These are phyloP conservation scores for Thalia dealbata DNA, from an alignment of 176 grass and related monocot genomes.

Conservation along the genomic window DNA sequence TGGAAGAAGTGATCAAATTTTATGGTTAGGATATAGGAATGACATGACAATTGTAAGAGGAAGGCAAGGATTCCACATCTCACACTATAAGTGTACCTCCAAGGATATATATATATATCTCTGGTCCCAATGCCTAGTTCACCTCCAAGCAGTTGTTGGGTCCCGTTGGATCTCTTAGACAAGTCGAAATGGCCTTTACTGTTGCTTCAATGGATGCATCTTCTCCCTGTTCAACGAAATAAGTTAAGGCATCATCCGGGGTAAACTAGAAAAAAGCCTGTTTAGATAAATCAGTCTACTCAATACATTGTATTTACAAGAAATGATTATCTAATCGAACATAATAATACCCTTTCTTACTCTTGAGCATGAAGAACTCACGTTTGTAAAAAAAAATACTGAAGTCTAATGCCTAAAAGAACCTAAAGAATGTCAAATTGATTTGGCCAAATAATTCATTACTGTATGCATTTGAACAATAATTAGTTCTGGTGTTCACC, in stretches of 20 bases:
- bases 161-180: slow-evolving; percentile 53
- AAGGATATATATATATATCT: background rate
- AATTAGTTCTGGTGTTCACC: slow-evolving; percentile 23
- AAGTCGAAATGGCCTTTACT: slow-evolving; percentile 71
- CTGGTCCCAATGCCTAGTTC: slow-evolving; percentile 16
- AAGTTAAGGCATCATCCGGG: slow-evolving; percentile 3
- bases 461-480: background rate
- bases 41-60: background rate
- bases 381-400: no score
- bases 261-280: background rate
- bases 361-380: no score
- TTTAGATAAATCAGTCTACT: background rate
- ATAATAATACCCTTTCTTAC: no score
- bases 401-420: no score
- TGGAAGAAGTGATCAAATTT: background rate
- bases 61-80: background rate
- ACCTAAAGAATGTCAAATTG: no score
- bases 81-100: background rate
- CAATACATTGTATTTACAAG: background rate
- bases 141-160: slow-evolving; percentile 64
- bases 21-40: background rate
- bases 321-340: background rate
- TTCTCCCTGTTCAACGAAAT: slow-evolving; percentile 50
- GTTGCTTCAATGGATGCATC: slow-evolving; percentile 89
- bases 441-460: background rate